phyloP scores from a whole-genome alignment of 73 alveolate species.

The Tetrahymena malaccensis region DNA sequence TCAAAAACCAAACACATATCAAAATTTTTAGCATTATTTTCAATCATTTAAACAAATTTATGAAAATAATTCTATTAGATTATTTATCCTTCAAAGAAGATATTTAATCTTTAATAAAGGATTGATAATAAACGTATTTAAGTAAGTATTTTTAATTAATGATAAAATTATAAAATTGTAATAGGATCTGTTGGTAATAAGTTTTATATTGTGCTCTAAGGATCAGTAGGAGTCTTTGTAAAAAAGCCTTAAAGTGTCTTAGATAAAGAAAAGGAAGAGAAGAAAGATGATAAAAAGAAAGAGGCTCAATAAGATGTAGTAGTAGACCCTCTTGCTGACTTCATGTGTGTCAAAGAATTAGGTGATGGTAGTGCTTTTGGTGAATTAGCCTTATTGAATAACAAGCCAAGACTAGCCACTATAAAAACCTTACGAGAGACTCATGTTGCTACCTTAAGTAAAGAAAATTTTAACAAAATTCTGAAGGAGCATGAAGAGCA shows the following conservation, averaged over 20 bases:
- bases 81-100: no score
- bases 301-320: background rate
- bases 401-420: slow-evolving; percentile 2
- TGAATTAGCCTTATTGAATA: background rate
- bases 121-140: no score
- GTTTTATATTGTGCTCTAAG: background rate
- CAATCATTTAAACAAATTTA: no score
- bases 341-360: background rate
- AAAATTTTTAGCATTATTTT: no score
- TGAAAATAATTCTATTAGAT: no score
- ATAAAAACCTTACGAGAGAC: background rate
- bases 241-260: background rate
- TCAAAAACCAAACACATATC: no score
- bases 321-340: background rate
- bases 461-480: slow-evolving; percentile 3
- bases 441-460: background rate
- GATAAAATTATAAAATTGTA: background rate
- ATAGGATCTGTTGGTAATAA: background rate
- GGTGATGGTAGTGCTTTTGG: slow-evolving; percentile 13
- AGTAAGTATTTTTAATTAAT: no score
- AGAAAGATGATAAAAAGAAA: background rate
- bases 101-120: no score
- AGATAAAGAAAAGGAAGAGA: background rate
- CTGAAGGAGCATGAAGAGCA: background rate
- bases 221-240: background rate